Evolutionary conservation across 2,329 filamentous ascomycete species (phyloP), one percentile per base, ranked within the genome.

Genomic region (Apiospora rasikravindrae): DNA sequence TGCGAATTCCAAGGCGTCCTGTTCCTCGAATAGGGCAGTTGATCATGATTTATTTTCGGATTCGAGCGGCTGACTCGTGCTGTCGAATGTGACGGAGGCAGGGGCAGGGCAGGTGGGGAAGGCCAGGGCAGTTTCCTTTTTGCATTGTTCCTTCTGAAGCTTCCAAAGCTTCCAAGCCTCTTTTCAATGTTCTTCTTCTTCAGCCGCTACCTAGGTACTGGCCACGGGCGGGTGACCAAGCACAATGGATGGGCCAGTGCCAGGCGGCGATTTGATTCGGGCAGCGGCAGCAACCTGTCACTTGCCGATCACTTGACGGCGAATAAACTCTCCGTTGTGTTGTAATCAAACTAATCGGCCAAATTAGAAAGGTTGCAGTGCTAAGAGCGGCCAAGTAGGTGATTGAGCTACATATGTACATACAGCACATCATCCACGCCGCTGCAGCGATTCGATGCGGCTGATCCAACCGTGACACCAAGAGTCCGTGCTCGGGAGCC

Each of bases 401-500:
- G 2, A 10, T 57, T 57, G 51, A 26, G 24, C 51, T 33, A 26
- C 51, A 29, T 37, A 7, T 7, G 13, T 33, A 26, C 51, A 29
- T 37, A 7, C 33, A 42, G 8, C 40, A 29, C 44, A 53, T 16
- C 51, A 53, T 33, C 26, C 51, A 57, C 33, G 33, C 6, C 33
- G 33, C 29, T 64, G 33, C 53, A 64, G 57, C 33, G 33, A 64
- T 64, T 37, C 29, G 33, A 64, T 64, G 57, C 19, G 57, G 29
- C 29, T 64, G 57, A 64, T 40, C 33, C 33, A 64, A 64, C 57
- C 33, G 57, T 64, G 22, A 64, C 57, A 40, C 57, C 57, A 4
- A 29, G 57, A 40, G 57, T 64, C 57, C 33, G 57, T 64, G 57
- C 57, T 64, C 57, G 57, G 57, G 33, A 51, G 29, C 33, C 19